Evolutionary conservation across 129 eudicot species (phyloP).

Genomic region (Escallonia rubra): DNA sequence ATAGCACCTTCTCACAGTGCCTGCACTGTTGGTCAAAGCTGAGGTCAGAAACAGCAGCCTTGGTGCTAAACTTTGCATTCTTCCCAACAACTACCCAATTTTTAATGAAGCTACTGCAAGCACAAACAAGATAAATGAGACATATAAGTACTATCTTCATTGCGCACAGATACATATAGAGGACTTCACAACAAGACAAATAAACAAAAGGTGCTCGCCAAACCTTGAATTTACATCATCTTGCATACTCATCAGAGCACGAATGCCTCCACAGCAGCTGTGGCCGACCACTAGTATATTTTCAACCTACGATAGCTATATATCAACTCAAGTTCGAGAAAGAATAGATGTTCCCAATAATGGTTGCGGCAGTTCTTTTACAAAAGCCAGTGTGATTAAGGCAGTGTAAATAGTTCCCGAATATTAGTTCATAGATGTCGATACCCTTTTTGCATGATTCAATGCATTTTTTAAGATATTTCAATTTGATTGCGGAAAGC

Average conservation of each 20-base stretch:
- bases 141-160: not conserved
- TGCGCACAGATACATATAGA: not conserved
- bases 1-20: conserved; percentile 83
- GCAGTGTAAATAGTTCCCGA: no score
- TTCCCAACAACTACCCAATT: conserved; percentile 81
- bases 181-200: not conserved
- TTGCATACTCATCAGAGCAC: conserved; percentile 83
- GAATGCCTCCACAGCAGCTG: conserved; percentile 96
- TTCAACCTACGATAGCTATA: conserved; percentile 48
- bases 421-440: no score
- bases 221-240: conserved; percentile 76
- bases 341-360: not conserved
- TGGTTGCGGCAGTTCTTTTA: not conserved
- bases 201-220: not conserved
- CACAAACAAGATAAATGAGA: conserved; percentile 4
- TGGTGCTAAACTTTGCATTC: conserved; percentile 64
- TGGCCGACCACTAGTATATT: conserved; percentile 88
- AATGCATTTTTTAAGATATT: no score
- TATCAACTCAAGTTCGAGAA: not conserved
- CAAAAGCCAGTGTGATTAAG: not conserved
- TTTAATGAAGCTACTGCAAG: conserved; percentile 76
- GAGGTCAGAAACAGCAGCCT: conserved; percentile 67
- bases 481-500: no score
- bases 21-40: conserved; percentile 79
- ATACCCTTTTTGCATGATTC: no score